Percentiles rank a stretch among this genome's conserved stretches.
Evolutionary conservation across 2,329 filamentous ascomycete species (phyloP).

Genomic region (Tolypocladium tropicale): DNA sequence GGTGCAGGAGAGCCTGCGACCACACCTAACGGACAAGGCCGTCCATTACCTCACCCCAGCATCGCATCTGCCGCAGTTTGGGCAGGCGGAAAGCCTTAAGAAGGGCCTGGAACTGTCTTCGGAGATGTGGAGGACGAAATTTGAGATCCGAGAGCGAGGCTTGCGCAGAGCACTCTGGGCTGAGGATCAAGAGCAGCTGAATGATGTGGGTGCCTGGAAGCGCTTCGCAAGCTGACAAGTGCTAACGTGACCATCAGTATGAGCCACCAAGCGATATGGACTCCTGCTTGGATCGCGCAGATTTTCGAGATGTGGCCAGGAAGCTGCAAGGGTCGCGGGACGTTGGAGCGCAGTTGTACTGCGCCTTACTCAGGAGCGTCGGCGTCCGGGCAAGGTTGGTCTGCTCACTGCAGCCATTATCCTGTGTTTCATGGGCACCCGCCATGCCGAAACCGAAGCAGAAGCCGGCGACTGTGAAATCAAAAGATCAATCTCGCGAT

Average conservation of each 20-base stretch:
- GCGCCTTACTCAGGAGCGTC: constrained; percentile 72
- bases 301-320: constrained; percentile 63
- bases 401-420: constrained; percentile 78
- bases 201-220: constrained; percentile 34
- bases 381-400: constrained; percentile 76
- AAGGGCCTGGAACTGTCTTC: constrained; percentile 64
- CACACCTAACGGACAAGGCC: constrained; percentile 56
- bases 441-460: constrained; percentile 31
- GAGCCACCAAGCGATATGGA: constrained; percentile 54
- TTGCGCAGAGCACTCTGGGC: constrained; percentile 66
- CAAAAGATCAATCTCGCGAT: constrained; percentile 17
- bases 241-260: constrained; percentile 30
- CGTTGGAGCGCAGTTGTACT: constrained; percentile 82
- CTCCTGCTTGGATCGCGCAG: constrained; percentile 54
- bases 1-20: constrained; percentile 56
- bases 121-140: constrained; percentile 58
- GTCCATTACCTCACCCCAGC: constrained; percentile 59
- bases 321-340: constrained; percentile 74
- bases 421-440: constrained; percentile 50
- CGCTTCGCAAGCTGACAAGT: background rate
- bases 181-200: constrained; percentile 51
- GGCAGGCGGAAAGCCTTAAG: constrained; percentile 64
- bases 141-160: constrained; percentile 60
- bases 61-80: constrained; percentile 59
- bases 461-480: constrained; percentile 17